phyloP scores from a whole-genome alignment of 495 filamentous ascomycete species.

The Trichoderma asperelloides region DNA sequence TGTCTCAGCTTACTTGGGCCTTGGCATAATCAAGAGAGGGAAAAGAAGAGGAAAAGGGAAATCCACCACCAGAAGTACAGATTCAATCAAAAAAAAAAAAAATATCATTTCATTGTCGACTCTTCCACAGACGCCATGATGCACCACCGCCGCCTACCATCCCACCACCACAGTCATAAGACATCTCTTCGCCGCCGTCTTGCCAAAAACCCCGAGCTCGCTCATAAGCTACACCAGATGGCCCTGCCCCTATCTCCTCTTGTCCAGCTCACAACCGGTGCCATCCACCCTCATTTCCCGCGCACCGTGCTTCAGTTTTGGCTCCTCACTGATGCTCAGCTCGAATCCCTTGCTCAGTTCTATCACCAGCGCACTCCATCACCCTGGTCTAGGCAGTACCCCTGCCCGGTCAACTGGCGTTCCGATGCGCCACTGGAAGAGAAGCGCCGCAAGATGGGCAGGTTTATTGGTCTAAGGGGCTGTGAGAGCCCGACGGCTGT shows the following conservation, averaged over 20 bases:
- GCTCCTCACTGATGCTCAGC: slow-evolving; percentile 60
- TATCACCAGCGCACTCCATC: slow-evolving; percentile 63
- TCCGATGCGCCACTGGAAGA: slow-evolving; percentile 37
- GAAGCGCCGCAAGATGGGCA: slow-evolving; percentile 53
- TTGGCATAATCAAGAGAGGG: not conserved
- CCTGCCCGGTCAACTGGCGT: slow-evolving; percentile 40
- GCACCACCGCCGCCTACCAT: not conserved
- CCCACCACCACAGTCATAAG: slow-evolving; percentile 4
- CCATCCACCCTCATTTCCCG: slow-evolving; percentile 58
- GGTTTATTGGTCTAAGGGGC: slow-evolving; percentile 57
- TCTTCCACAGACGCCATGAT: not conserved
- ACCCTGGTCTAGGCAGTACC: slow-evolving; percentile 51
- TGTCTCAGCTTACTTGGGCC: not conserved
- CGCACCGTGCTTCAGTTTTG: slow-evolving; percentile 57
- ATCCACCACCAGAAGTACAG: not conserved
- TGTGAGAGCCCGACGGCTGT: slow-evolving; percentile 42
- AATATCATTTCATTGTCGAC: too few species aligned
- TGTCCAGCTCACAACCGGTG: slow-evolving; percentile 48
- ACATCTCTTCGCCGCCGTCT: slow-evolving; percentile 24
- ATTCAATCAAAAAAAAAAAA: not conserved
- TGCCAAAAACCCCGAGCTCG: slow-evolving; percentile 27
- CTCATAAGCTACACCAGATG: slow-evolving; percentile 35
- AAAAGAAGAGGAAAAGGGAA: not conserved
- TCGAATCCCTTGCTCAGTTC: slow-evolving; percentile 63
- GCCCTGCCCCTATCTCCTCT: slow-evolving; percentile 47